Base-by-base conservation (phyloP, 2,329 filamentous ascomycete species). In the Phialemoniopsis sp. region DNA sequence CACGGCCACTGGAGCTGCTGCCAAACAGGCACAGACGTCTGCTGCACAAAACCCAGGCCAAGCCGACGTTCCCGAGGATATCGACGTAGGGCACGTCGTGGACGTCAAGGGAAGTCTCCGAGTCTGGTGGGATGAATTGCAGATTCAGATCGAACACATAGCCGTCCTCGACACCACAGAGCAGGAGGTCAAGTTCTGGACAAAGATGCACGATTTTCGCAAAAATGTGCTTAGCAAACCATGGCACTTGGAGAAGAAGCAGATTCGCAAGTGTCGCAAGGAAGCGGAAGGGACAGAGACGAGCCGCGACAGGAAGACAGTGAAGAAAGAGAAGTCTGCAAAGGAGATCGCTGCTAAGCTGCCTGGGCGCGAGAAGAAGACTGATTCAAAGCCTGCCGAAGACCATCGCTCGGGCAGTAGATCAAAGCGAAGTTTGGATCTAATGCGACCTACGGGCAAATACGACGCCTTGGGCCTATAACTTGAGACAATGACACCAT, bases 181-280 rank as follows among this genome's bases (percentile, higher is more conserved):
- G 34, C 65, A 74, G 28, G 81, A 85, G 53, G 62, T 82, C 4
- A 56, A 52, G 8, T 74, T 81, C 8, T 85, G 80, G 80, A 65
- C 72, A 48, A 77, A 77, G 58, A 62, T 70, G 33, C 46, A 55
- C 14, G 57, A 56, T 21, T 81, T 84, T 50, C 66, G 67, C 29
- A 52, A 51, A 28, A 66, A 75, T 4, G 62, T 79, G 6, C 61
- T 85, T 13, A 55, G 57, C 4, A 59, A 55, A 40, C 71, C 76
- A 0, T 85, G 81, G 81, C 53, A 69, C n/a, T 48, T 84, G 21
- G 66, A 62, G 21, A 55, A 58, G 16, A 66, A 61, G 41, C 67
- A 73, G 38, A 62, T 81, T 34, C 68, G 68, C 36, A 62, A 58
- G 41, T 80, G 74, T 47, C 67, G 67, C 43, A 68, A 60, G 45